A percentile compares a stretch with the other conserved stretches of the same genome.
phyloP scores from a whole-genome alignment of 345 rosid species.

The Citrus mangshanensis region DNA sequence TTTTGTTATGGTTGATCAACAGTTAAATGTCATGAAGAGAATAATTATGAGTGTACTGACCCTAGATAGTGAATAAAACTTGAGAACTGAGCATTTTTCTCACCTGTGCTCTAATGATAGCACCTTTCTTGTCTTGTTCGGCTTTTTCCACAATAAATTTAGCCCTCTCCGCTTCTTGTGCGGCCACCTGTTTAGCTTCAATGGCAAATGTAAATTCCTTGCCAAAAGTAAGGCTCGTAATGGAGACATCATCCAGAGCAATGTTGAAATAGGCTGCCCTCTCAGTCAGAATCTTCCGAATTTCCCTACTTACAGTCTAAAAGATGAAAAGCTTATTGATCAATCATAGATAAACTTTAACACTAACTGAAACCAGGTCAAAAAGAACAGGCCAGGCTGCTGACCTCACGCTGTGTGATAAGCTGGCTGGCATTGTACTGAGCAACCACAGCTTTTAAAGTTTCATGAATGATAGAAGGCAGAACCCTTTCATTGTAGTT shows the following conservation, averaged over 20 bases:
- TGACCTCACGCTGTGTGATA: slow-evolving; percentile 91
- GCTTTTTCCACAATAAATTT: slow-evolving; percentile 95
- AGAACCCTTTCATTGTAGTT: slow-evolving; percentile 82
- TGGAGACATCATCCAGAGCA: slow-evolving; percentile 88
- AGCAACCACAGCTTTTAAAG: slow-evolving; percentile 90
- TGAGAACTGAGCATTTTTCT: not conserved
- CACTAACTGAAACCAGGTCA: not conserved
- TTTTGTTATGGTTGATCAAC: not conserved
- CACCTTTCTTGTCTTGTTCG: slow-evolving; percentile 89
- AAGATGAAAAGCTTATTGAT: slow-evolving; percentile 1
- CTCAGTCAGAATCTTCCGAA: slow-evolving; percentile 81
- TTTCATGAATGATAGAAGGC: slow-evolving; percentile 88
- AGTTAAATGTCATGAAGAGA: not conserved
- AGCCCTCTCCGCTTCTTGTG: slow-evolving; percentile 94
- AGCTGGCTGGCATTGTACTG: slow-evolving; percentile 97
- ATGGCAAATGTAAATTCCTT: slow-evolving; percentile 94
- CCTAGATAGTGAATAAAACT: not conserved
- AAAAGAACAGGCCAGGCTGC: not conserved
- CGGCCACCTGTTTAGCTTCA: slow-evolving; percentile 93
- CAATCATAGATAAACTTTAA: not conserved
- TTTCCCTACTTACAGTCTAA: slow-evolving; percentile 81
- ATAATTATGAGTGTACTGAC: not conserved
- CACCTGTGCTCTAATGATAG: slow-evolving; percentile 89
- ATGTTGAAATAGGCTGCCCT: slow-evolving; percentile 72
- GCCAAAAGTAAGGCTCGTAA: slow-evolving; percentile 81